phyloP scores from a whole-genome alignment of 768 basidiomycete genomes.

The Mycena polygramma region DNA sequence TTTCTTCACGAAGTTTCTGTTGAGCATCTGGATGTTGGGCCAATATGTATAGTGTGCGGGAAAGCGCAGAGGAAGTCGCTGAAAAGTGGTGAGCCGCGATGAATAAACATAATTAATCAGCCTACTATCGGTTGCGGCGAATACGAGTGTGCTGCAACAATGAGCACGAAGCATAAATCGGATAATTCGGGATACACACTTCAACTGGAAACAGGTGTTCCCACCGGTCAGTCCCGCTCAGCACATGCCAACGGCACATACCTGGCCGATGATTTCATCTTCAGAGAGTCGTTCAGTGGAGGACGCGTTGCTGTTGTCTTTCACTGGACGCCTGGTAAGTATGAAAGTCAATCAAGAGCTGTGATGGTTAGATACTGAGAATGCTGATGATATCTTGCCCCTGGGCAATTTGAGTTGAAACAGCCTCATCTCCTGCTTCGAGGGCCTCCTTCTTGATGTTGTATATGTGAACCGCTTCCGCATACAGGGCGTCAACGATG shows the following conservation, averaged over 20 bases:
- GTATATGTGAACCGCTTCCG: conserved; percentile 50
- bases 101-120: not conserved
- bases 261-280: conserved; percentile 47
- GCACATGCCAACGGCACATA: conserved; percentile 21
- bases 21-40: conserved; percentile 48
- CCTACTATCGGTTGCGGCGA: conserved; percentile 50
- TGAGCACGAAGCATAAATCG: not conserved
- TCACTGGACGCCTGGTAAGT: conserved; percentile 40
- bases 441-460: conserved; percentile 50
- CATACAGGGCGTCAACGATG: conserved; percentile 51
- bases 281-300: conserved; percentile 47
- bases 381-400: conserved; percentile 49
- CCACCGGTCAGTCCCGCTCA: not conserved
- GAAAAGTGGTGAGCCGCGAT: not conserved
- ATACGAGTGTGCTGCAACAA: conserved; percentile 44
- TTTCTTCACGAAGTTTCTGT: conserved; percentile 47
- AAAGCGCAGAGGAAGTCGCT: conserved; percentile 47
- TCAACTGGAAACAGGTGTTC: conserved; percentile 26
- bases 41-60: conserved; percentile 46
- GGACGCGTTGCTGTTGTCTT: conserved; percentile 46
- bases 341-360: not conserved
- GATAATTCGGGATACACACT: conserved; percentile 24
- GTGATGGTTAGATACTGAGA: conserved; percentile 37
- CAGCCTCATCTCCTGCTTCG: conserved; percentile 43
- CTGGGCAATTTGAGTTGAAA: conserved; percentile 45